Evolutionary conservation across 441 rosid species (phyloP).

Genomic region (Erodium moschatum): DNA sequence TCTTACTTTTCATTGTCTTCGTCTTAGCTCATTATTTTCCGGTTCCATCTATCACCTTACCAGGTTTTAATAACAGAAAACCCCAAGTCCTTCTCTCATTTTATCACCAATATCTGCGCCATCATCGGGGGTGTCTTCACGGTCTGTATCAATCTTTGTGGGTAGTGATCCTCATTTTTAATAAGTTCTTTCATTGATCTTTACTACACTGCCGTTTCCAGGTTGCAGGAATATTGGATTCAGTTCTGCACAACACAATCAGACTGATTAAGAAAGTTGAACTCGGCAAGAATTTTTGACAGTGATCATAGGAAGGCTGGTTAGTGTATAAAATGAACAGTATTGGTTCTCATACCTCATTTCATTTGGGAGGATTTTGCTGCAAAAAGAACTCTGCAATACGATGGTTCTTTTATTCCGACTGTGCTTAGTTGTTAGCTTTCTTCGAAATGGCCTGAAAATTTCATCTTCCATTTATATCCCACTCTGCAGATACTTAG

Average conservation of each 20-base stretch:
- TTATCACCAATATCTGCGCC: slow-evolving; percentile 91
- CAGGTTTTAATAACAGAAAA: slow-evolving; percentile 78
- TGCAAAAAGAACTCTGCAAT: background rate
- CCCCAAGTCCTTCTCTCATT: slow-evolving; percentile 80
- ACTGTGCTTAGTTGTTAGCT: background rate
- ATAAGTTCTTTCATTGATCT: background rate
- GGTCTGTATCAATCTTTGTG: slow-evolving; percentile 38
- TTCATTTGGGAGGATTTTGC: background rate
- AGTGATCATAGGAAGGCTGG: background rate
- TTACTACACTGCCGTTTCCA: slow-evolving; percentile 25
- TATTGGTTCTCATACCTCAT: background rate
- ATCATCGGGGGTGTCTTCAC: slow-evolving; percentile 96
- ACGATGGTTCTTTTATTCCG: background rate
- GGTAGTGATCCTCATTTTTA: background rate
- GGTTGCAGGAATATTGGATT: slow-evolving; percentile 97
- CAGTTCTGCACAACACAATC: slow-evolving; percentile 73
- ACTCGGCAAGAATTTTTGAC: slow-evolving; percentile 69
- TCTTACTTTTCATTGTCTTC: background rate
- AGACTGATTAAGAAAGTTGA: slow-evolving; percentile 79
- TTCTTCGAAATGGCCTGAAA: background rate
- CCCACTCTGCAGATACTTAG: background rate
- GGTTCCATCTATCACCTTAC: slow-evolving; percentile 8
- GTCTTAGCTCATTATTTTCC: background rate
- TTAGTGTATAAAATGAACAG: background rate
- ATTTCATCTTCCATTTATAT: background rate